Evolutionary conservation across 2,329 filamentous ascomycete species (phyloP).

Genomic region (Trichophyton simii): DNA sequence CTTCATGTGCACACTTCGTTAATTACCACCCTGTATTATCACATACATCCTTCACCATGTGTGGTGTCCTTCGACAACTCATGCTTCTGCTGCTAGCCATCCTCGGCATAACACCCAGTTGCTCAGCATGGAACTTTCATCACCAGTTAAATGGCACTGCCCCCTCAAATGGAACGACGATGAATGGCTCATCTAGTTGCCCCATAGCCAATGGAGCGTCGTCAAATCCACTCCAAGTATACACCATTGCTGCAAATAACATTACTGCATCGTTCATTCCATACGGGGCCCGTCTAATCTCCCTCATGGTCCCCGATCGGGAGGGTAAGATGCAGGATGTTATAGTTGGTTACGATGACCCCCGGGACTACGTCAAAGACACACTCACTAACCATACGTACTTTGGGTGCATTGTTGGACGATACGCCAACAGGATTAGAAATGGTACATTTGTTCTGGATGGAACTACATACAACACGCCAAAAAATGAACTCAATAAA

Average conservation of each 20-base stretch:
- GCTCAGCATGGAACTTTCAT: conserved; percentile 1
- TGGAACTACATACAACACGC: conserved; percentile 35
- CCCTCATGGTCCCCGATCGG: conserved; percentile 39
- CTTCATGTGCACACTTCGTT: no score
- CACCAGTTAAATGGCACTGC: not conserved
- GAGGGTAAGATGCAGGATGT: conserved; percentile 39
- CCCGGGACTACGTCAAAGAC: conserved; percentile 33
- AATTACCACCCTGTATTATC: not conserved
- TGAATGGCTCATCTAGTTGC: not conserved
- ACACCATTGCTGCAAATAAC: conserved; percentile 35
- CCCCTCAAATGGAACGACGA: not conserved
- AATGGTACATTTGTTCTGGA: conserved; percentile 44
- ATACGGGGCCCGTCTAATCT: conserved; percentile 37
- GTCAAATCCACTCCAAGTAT: conserved; percentile 28
- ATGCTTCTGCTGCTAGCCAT: not conserved
- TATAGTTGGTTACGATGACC: conserved; percentile 39
- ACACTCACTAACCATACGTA: conserved; percentile 36
- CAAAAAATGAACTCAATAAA: conserved; percentile 41
- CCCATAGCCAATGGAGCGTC: not conserved
- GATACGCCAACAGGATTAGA: conserved; percentile 45
- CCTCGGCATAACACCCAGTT: not conserved
- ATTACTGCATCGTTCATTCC: conserved; percentile 39
- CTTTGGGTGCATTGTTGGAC: conserved; percentile 38
- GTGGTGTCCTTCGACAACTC: conserved; percentile 2
- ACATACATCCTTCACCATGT: not conserved